Conservation (phyloP, 257 asterid species). For the Fraxinus americana region DNA sequence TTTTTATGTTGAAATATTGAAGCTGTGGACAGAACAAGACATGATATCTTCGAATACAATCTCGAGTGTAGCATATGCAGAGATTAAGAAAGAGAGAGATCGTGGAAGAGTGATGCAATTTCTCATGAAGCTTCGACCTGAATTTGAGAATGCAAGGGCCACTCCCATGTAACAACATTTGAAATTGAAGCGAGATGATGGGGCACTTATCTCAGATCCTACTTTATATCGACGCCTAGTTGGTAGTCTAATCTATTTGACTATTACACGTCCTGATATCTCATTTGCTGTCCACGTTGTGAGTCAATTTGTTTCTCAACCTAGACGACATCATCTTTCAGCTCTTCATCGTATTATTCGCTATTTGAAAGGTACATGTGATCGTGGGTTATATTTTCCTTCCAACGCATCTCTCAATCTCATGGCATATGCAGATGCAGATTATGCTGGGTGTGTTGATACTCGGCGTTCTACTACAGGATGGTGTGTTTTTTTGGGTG, state of each 20-base stretch:
- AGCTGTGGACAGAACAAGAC: too few species aligned
- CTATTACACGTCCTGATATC: neutral
- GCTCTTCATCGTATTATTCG: neutral
- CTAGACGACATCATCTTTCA: neutral
- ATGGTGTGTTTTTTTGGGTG: slow-evolving; percentile 11
- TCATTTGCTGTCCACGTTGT: neutral
- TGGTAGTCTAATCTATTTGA: slow-evolving; percentile 1
- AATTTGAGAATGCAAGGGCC: too few species aligned
- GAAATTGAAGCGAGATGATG: too few species aligned
- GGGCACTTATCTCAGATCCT: neutral
- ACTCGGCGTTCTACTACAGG: neutral
- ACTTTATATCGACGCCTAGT: neutral
- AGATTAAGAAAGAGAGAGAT: too few species aligned
- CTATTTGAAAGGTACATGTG: neutral
- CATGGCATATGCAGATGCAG: neutral
- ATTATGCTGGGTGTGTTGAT: neutral
- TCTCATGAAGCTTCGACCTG: too few species aligned
- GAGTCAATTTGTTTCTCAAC: neutral
- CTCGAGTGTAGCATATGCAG: too few species aligned
- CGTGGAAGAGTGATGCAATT: too few species aligned
- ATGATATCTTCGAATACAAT: too few species aligned
- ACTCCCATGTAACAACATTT: too few species aligned
- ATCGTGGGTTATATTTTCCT: neutral
- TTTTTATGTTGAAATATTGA: too few species aligned
- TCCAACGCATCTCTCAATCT: neutral